Evolutionary conservation across 2,329 filamentous ascomycete genomes (phyloP).

Genomic region (Sporothrix dimorphospora): DNA sequence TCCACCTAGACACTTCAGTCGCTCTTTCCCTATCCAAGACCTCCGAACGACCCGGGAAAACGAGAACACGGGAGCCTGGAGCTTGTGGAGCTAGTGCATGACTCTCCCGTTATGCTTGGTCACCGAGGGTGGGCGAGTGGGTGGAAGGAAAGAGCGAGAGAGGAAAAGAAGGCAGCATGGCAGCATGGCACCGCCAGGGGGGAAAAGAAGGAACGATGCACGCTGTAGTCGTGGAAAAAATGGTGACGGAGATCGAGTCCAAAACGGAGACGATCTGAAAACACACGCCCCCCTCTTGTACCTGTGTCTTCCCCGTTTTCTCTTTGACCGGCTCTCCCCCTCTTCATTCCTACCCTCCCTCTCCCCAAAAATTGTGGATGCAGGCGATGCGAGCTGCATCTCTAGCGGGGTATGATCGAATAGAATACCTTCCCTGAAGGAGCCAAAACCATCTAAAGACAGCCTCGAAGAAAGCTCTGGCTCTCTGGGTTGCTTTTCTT

Average conservation of each 20-base stretch:
- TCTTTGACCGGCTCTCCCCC: not conserved
- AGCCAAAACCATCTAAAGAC: not conserved
- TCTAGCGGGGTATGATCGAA: slow-evolving; percentile 15
- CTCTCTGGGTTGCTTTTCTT: not conserved
- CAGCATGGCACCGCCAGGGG: not conserved
- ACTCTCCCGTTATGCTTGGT: slow-evolving; percentile 21
- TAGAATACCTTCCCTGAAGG: not conserved
- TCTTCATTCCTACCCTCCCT: not conserved
- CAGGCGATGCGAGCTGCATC: slow-evolving; percentile 16
- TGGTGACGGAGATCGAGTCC: not conserved
- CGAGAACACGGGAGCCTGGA: not conserved
- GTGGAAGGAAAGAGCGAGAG: too few species aligned
- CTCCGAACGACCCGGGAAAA: slow-evolving; percentile 12
- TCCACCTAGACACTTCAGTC: not conserved
- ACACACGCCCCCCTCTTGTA: not conserved
- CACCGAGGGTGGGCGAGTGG: not conserved
- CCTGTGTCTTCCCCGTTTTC: not conserved
- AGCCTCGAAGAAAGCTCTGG: not conserved
- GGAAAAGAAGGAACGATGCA: not conserved
- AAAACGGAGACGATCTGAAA: slow-evolving; percentile 14
- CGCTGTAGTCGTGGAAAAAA: not conserved
- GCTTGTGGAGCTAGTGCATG: slow-evolving; percentile 12
- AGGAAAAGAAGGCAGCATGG: not conserved
- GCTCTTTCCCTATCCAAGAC: not conserved
- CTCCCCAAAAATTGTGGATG: slow-evolving; percentile 7